phyloP scores from a whole-genome alignment of 768 basidiomycete species.

The Suillus hirtellus region DNA sequence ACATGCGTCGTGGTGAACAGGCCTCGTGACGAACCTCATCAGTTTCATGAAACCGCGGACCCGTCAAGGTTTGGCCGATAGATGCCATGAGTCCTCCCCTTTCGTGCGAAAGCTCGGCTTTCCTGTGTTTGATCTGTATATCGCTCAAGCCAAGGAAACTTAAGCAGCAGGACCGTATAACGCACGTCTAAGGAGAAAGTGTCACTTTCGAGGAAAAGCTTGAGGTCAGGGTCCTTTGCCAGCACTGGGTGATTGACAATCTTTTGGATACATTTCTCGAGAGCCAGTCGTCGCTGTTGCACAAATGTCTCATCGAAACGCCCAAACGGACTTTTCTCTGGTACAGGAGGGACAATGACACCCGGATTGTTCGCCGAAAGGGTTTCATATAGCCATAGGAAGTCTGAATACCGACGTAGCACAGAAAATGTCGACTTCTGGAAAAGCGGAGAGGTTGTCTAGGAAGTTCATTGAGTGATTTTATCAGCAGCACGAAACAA shows the following conservation, averaged over 20 bases:
- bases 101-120: constrained; percentile 74
- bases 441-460: constrained; percentile 87
- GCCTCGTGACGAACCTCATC: constrained; percentile 61
- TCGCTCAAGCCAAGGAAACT: constrained; percentile 2
- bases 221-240: constrained; percentile 84
- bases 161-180: constrained; percentile 11
- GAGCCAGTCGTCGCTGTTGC: constrained; percentile 75
- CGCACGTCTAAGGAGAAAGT: constrained; percentile 87
- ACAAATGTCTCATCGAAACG: constrained; percentile 94
- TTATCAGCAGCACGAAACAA: background rate
- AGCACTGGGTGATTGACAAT: constrained; percentile 91
- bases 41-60: constrained; percentile 83
- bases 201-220: constrained; percentile 91
- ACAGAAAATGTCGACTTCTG: constrained; percentile 88
- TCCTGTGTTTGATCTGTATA: constrained; percentile 81
- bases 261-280: constrained; percentile 92
- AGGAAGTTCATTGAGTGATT: constrained; percentile 3
- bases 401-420: constrained; percentile 95
- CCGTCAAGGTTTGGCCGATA: constrained; percentile 76
- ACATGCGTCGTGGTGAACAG: background rate
- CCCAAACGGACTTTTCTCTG: constrained; percentile 92
- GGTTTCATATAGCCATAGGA: constrained; percentile 93
- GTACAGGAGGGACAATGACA: constrained; percentile 94
- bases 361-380: constrained; percentile 91
- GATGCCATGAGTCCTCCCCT: constrained; percentile 82